phyloP scores from a whole-genome alignment of 768 basidiomycete genomes.

The Leccinellum luteum region DNA sequence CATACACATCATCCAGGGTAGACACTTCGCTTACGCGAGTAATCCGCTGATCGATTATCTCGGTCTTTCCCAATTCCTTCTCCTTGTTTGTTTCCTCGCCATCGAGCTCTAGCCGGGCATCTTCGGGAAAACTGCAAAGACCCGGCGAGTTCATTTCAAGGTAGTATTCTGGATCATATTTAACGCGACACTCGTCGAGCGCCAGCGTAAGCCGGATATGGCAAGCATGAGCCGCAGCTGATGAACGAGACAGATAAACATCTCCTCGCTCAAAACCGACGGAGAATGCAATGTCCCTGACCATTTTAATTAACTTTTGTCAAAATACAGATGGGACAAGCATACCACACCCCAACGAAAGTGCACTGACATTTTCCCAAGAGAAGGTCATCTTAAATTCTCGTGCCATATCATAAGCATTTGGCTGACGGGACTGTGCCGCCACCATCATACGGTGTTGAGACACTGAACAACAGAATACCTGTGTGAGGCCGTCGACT shows the following conservation, averaged over 20 bases:
- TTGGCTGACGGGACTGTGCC: slow-evolving; percentile 15
- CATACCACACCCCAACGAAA: slow-evolving; percentile 53
- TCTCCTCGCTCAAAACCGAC: slow-evolving; percentile 50
- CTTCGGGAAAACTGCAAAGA: slow-evolving; percentile 6
- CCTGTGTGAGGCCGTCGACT: too few relatives aligned
- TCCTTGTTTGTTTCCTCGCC: not conserved
- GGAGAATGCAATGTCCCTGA: slow-evolving; percentile 64
- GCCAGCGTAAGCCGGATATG: slow-evolving; percentile 63
- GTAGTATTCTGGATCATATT: slow-evolving; percentile 47
- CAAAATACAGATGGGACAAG: not conserved
- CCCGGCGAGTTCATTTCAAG: slow-evolving; percentile 27
- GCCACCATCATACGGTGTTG: too few relatives aligned
- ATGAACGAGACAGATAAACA: slow-evolving; percentile 51
- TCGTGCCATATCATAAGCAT: slow-evolving; percentile 13
- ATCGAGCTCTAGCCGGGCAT: slow-evolving; percentile 21
- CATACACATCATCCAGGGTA: not conserved
- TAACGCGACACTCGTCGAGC: slow-evolving; percentile 57
- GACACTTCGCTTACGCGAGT: slow-evolving; percentile 1
- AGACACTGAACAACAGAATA: too few relatives aligned
- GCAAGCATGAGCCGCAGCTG: slow-evolving; percentile 50
- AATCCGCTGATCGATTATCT: not conserved
- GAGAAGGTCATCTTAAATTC: slow-evolving; percentile 46
- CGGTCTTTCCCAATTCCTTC: not conserved
- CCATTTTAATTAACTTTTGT: not conserved
- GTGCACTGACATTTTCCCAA: slow-evolving; percentile 40